Conservation (phyloP, 2,329 filamentous ascomycete genomes). For the Cytospora schulzeri region DNA sequence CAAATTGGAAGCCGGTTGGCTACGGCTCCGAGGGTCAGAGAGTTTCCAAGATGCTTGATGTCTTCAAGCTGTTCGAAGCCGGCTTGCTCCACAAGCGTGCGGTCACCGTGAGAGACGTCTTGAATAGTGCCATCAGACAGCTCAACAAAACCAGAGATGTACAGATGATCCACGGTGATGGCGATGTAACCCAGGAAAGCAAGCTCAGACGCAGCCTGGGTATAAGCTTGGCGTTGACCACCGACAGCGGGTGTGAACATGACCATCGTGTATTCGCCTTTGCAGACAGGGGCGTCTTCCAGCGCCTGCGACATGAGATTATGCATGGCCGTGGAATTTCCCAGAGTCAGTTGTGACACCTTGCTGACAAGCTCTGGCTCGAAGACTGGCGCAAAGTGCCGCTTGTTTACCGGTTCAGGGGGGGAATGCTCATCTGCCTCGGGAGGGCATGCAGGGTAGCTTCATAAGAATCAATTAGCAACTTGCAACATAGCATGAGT, state of each 20-base stretch:
- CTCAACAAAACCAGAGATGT: conserved; percentile 20
- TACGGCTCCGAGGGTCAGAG: background rate
- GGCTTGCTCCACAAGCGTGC: background rate
- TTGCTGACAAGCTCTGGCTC: conserved; percentile 8
- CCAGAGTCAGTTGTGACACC: background rate
- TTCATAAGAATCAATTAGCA: conserved; percentile 11
- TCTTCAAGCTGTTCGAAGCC: background rate
- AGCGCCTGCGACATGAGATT: conserved; percentile 20
- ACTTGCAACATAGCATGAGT: background rate
- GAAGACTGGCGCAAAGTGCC: conserved; percentile 16
- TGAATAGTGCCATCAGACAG: background rate
- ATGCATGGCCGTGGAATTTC: conserved; percentile 4
- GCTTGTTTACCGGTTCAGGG: background rate
- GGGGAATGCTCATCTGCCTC: background rate
- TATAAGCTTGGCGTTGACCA: conserved; percentile 25
- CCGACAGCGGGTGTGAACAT: conserved; percentile 18
- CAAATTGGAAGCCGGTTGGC: background rate
- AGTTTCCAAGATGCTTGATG: background rate
- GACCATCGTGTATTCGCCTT: conserved; percentile 8
- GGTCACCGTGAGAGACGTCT: background rate
- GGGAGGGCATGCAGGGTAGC: conserved; percentile 21
- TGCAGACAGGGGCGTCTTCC: conserved; percentile 11
- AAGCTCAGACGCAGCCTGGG: conserved; percentile 23
- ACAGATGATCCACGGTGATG: conserved; percentile 19
- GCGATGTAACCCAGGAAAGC: conserved; percentile 16